A percentile compares a stretch with the other conserved stretches of the same genome.
These are phyloP conservation scores for Dimocarpus longan DNA, from an alignment of 345 rosid genomes.

Conservation along the genomic window DNA sequence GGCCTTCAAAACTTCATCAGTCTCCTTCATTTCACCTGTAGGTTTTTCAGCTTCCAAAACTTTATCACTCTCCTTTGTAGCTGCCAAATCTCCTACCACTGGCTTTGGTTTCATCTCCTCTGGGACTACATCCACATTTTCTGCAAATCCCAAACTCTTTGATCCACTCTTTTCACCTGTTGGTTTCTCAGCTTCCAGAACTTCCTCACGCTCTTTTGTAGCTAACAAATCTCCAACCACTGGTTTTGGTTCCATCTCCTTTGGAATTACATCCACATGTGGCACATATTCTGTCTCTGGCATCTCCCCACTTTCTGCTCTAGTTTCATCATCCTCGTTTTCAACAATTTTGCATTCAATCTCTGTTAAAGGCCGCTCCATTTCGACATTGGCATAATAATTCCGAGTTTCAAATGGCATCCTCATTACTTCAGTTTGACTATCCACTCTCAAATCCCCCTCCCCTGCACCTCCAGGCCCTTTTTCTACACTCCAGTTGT, in stretches of 20 bases:
- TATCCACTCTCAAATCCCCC: background rate
- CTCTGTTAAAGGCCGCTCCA: conserved; percentile 10
- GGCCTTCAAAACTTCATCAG: no score
- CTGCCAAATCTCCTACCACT: background rate
- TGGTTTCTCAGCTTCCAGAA: background rate
- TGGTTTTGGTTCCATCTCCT: background rate
- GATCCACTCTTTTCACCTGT: conserved; percentile 1
- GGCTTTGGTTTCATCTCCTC: background rate
- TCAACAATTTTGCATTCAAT: conserved; percentile 22
- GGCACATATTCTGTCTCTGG: background rate
- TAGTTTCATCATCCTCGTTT: background rate
- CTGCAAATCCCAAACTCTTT: background rate
- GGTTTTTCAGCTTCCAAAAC: background rate
- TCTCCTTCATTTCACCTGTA: no score
- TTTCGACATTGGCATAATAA: background rate
- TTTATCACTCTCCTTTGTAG: background rate
- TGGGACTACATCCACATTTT: no score
- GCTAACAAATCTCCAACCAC: no score
- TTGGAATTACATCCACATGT: background rate
- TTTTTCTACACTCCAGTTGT: conserved; percentile 8
- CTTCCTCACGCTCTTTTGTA: background rate
- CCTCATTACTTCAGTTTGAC: conserved; percentile 9
- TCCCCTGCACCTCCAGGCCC: conserved; percentile 7
- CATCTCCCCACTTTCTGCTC: background rate
- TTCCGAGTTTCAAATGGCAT: conserved; percentile 5